Conservation (phyloP, 2,329 filamentous ascomycete genomes). For the Leptographium lundbergii region DNA sequence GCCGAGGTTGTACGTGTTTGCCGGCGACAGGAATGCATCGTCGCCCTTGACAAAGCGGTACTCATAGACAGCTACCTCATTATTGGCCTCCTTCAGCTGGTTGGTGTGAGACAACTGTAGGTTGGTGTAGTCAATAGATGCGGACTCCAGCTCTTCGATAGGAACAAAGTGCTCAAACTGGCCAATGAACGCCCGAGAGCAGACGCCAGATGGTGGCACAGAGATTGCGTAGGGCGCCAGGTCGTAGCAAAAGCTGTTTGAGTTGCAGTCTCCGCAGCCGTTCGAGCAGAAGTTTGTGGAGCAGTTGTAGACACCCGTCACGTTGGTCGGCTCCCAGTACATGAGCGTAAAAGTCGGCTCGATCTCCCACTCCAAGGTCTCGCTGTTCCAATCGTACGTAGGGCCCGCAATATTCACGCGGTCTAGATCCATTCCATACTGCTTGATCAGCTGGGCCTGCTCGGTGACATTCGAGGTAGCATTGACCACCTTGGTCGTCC, state of each 20-base stretch:
- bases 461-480: not conserved
- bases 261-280: not conserved
- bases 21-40: not conserved
- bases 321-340: not conserved
- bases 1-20: not conserved
- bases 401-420: not conserved
- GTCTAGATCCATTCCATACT: not conserved
- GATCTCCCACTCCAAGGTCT: not conserved
- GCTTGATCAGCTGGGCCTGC: not conserved
- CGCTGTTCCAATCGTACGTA: not conserved
- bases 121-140: not conserved
- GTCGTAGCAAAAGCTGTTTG: not conserved
- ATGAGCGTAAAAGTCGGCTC: not conserved
- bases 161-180: slow-evolving; percentile 1
- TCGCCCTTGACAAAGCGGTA: not conserved
- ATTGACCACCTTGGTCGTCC: not conserved
- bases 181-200: not conserved
- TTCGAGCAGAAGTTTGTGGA: not conserved
- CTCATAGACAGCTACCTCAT: not conserved
- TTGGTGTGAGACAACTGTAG: not conserved
- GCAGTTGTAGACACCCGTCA: not conserved
- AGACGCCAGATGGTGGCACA: not conserved
- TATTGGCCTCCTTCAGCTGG: not conserved
- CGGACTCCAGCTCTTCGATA: not conserved
- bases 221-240: not conserved